Percentiles rank a stretch among this genome's conserved stretches.
These are phyloP conservation scores for Auricularia auricula-judae DNA, from an alignment of 768 basidiomycete genomes.

Conservation along the genomic window DNA sequence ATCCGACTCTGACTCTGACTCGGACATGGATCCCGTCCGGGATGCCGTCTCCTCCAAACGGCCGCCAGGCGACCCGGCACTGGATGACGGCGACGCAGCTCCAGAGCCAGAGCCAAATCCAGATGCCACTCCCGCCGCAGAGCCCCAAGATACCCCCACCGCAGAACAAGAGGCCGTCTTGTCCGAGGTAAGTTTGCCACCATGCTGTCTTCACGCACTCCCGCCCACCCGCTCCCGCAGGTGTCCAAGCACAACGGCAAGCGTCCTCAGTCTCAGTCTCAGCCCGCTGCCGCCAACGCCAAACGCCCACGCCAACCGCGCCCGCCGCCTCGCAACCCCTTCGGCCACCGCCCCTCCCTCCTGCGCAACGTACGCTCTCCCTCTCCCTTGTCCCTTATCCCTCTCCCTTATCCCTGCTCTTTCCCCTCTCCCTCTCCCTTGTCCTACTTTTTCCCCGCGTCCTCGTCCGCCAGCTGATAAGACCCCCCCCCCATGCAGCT, in stretches of 20 bases:
- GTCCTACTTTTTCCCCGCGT: too few relatives aligned
- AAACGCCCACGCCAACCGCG: conserved; percentile 30
- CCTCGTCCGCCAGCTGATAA: too few relatives aligned
- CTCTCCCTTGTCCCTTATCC: too few relatives aligned
- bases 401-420: too few relatives aligned
- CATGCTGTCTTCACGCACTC: too few relatives aligned
- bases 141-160: conserved; percentile 6
- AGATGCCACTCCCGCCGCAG: neutral
- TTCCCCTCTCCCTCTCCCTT: neutral
- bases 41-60: conserved; percentile 18
- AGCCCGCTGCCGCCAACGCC: neutral
- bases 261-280: too few relatives aligned
- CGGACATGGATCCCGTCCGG: conserved; percentile 17
- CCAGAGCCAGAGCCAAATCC: neutral
- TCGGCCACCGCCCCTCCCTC: conserved; percentile 55
- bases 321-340: conserved; percentile 48
- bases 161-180: neutral
- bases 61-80: conserved; percentile 3
- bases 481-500: conserved; percentile 32
- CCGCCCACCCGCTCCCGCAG: too few relatives aligned
- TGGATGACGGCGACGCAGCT: neutral
- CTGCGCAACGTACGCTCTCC: conserved; percentile 58
- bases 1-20: conserved; percentile 14
- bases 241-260: too few relatives aligned
- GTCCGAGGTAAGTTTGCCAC: too few relatives aligned